Evolutionary conservation across 129 eudicot genomes (phyloP).

Genomic region (Apium graveolens): DNA sequence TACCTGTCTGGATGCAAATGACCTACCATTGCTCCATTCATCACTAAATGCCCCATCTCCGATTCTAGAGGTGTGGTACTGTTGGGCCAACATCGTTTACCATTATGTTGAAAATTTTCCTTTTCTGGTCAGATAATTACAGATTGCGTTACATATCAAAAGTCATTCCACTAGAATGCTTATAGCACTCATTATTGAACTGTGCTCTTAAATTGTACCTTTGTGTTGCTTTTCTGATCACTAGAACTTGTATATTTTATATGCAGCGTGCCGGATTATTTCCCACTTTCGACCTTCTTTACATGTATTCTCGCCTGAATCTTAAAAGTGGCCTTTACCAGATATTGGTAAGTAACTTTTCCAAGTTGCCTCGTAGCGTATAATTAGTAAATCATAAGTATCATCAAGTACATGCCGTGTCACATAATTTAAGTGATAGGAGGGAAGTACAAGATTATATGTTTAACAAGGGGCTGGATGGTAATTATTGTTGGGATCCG

Average conservation of each 20-base stretch:
- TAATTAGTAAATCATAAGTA: background rate
- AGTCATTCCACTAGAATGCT: background rate
- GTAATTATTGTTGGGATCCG: background rate
- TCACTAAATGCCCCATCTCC: constrained; percentile 75
- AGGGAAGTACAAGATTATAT: background rate
- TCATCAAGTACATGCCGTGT: background rate
- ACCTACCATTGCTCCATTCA: constrained; percentile 75
- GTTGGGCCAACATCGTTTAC: background rate
- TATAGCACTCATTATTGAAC: background rate
- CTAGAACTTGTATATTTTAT: constrained; percentile 13
- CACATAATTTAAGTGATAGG: background rate
- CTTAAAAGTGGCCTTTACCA: constrained; percentile 52
- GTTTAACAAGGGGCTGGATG: background rate
- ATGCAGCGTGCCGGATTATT: constrained; percentile 86
- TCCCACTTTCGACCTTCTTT: constrained; percentile 76
- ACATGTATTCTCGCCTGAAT: constrained; percentile 77
- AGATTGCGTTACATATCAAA: background rate
- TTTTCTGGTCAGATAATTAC: background rate
- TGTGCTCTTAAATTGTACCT: background rate
- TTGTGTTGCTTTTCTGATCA: constrained; percentile 1
- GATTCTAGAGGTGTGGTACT: constrained; percentile 50
- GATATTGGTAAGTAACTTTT: constrained; percentile 55
- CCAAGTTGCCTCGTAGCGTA: background rate
- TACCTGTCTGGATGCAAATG: constrained; percentile 58
- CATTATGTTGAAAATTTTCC: background rate